Conservation (phyloP, 2,329 filamentous ascomycete species). For the Arthrobotrys pseudoclavata region DNA sequence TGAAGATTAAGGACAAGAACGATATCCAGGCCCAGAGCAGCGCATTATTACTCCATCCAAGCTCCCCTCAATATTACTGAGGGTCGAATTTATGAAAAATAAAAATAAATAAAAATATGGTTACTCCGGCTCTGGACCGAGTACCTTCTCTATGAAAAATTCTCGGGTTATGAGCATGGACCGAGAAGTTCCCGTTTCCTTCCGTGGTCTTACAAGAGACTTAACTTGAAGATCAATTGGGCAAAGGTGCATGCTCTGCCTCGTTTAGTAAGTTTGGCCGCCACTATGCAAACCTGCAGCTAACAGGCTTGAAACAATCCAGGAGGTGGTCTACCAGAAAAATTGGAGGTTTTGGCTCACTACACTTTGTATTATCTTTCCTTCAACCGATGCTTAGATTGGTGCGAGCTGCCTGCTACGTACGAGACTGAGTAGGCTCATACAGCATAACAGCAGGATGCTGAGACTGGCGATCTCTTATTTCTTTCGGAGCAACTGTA, state of each 20-base stretch:
- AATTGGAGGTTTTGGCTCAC: constrained; percentile 38
- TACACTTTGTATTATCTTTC: constrained; percentile 32
- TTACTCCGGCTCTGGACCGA: background rate
- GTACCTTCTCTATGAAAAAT: constrained; percentile 21
- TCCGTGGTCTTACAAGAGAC: constrained; percentile 35
- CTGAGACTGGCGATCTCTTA: constrained; percentile 49
- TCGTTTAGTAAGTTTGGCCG: constrained; percentile 44
- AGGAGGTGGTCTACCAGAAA: constrained; percentile 53
- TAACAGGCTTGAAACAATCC: constrained; percentile 57
- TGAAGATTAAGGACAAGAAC: constrained; percentile 27
- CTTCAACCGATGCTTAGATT: constrained; percentile 20
- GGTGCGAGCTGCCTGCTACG: constrained; percentile 28
- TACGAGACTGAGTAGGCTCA: constrained; percentile 37
- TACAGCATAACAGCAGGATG: constrained; percentile 42
- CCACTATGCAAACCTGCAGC: constrained; percentile 53
- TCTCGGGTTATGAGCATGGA: constrained; percentile 14
- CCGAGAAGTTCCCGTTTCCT: constrained; percentile 26
- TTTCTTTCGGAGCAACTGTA: constrained; percentile 33
- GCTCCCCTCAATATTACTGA: constrained; percentile 35
- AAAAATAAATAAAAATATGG: too few species aligned
- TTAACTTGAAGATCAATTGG: constrained; percentile 27
- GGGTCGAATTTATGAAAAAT: constrained; percentile 18
- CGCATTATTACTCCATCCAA: constrained; percentile 28
- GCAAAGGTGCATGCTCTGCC: constrained; percentile 42
- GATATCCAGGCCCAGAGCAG: constrained; percentile 17